phyloP scores from a whole-genome alignment of 495 filamentous ascomycete genomes.

The Hypoxylon rickii region DNA sequence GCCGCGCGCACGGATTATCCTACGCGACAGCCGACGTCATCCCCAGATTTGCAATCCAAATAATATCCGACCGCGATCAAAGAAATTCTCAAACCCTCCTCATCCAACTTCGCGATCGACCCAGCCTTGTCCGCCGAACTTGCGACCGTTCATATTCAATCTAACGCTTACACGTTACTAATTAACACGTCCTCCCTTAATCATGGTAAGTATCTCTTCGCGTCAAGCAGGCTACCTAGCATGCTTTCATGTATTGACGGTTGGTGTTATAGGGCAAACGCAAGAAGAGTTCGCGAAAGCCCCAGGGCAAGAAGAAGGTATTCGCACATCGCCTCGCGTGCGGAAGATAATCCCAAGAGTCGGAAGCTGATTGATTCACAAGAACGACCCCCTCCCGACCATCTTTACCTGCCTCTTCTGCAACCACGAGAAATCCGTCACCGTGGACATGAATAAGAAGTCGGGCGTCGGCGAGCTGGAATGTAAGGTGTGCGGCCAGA shows the following conservation, averaged over 20 bases:
- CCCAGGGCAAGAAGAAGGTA: conserved; percentile 84
- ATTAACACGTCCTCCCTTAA: neutral
- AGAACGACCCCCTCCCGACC: conserved; percentile 87
- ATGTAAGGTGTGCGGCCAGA: conserved; percentile 92
- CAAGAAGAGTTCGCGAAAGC: conserved; percentile 89
- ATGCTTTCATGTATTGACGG: neutral
- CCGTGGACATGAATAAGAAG: conserved; percentile 91
- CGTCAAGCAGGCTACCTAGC: neutral
- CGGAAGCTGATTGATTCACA: conserved; percentile 6
- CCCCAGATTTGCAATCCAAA: neutral
- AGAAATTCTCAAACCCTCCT: neutral
- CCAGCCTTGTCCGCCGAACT: too few relatives aligned
- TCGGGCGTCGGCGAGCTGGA: conserved; percentile 77
- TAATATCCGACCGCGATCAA: conserved; percentile 5
- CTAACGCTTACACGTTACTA: too few relatives aligned
- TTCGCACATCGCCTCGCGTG: neutral
- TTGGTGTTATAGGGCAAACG: conserved; percentile 73
- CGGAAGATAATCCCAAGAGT: neutral
- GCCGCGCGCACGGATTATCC: neutral
- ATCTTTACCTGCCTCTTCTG: conserved; percentile 97
- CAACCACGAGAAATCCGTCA: conserved; percentile 91
- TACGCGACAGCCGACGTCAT: conserved; percentile 6
- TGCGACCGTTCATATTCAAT: too few relatives aligned
- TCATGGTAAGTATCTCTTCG: conserved; percentile 9
- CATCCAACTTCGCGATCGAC: neutral